Evolutionary conservation across 768 basidiomycete genomes (phyloP), one percentile per base, ranked within the genome.

Genomic region (Mycena capillaripes): DNA sequence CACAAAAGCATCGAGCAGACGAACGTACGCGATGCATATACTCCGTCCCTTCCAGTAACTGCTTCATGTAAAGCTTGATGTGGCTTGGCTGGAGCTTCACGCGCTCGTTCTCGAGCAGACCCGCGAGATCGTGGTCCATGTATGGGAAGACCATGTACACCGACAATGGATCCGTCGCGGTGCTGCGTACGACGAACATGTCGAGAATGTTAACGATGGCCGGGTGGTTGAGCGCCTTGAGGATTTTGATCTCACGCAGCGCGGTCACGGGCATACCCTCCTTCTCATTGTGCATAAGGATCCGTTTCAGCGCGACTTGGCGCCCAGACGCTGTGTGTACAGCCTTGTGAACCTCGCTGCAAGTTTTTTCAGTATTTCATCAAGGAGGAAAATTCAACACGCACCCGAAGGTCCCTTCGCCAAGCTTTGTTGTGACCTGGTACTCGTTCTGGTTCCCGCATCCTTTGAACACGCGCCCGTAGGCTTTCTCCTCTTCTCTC

Each of bases 91-190:
- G 89, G 4, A 97, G 85, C 76, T 93, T 92, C 69, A 97, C 97
- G 30, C 93, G 89, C 70, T 95, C 93, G 78, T 99, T 98, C 81
- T 97, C 95, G 70, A 99, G 84, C 44, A 99, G 81, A 3, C 98
- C 98, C 2, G 97, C 96, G 14, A 99, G 90, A 82, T 99, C 98
- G 78, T 99, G 97, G 78, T 99, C 98, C 98, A 99, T 99, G 83
- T 98, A 99, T 0, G 98, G 98, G 78, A 99, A 99, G 48, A 98
- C 97, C 96, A 99, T 98, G 83, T 95, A 98, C 17, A 98, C 95
- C 5, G 95, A 95, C 64, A 95, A 84, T 29, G 93, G 91, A 55
- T 92, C 91, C 72, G 89, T 90, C 14, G 87, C 89, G 69, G 86
- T 92, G 79, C 94, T 93, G 78, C 90, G 86, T 50, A 94, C 92